A percentile compares a stretch with the other conserved stretches of the same genome.
These are phyloP conservation scores for Yamadazyma sp. DNA, from an alignment of 805 yeast species.

Conservation along the genomic window DNA sequence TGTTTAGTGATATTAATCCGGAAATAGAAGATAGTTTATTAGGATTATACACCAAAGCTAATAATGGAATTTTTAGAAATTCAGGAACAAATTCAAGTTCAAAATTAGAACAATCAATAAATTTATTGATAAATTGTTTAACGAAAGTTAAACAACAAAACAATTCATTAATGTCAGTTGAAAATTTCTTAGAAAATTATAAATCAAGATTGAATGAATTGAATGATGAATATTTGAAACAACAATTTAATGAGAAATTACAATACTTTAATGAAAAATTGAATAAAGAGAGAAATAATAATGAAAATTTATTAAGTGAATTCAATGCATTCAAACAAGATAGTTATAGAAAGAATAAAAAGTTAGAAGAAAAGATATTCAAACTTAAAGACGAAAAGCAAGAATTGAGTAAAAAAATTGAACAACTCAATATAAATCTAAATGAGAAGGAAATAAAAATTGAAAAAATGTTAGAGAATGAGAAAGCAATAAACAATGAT, in stretches of 20 bases:
- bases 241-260: conserved; percentile 14
- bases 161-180: conserved; percentile 51
- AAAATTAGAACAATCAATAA: conserved; percentile 53
- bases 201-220: conserved; percentile 24
- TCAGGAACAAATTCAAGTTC: conserved; percentile 58
- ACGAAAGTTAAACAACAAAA: conserved; percentile 59
- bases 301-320: conserved; percentile 9
- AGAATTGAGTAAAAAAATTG: conserved; percentile 5
- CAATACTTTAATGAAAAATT: conserved; percentile 6
- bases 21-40: conserved; percentile 48
- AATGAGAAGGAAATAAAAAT: conserved; percentile 5
- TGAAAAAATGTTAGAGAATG: not conserved
- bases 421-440: conserved; percentile 1
- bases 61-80: conserved; percentile 57
- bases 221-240: conserved; percentile 22
- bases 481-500: not conserved
- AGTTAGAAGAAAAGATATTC: conserved; percentile 8
- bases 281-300: conserved; percentile 2
- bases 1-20: conserved; percentile 59
- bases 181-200: conserved; percentile 52
- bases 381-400: conserved; percentile 8
- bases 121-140: conserved; percentile 51
- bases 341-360: conserved; percentile 1
- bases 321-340: conserved; percentile 8
- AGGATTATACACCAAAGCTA: conserved; percentile 45